Evolutionary conservation across 352 stramenopile genomes (phyloP).

Genomic region (Phytopythium oedochilum): DNA sequence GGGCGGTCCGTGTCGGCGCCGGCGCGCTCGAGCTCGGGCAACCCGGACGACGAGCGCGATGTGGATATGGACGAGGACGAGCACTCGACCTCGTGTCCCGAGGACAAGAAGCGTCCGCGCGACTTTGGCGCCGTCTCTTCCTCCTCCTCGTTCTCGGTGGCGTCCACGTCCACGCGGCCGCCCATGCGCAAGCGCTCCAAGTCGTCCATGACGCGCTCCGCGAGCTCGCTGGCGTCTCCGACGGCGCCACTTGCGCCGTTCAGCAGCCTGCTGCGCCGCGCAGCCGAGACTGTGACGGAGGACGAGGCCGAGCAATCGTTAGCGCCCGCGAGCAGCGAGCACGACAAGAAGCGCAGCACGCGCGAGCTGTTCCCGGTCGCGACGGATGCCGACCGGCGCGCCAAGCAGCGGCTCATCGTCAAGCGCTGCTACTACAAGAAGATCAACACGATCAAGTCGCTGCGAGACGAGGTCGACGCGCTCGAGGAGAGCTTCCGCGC

Average conservation of each 20-base stretch:
- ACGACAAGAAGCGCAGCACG: slow-evolving; percentile 45
- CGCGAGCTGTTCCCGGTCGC: slow-evolving; percentile 32
- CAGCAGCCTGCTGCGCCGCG: slow-evolving; percentile 14
- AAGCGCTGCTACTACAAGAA: slow-evolving; percentile 81
- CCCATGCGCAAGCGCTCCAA: slow-evolving; percentile 17
- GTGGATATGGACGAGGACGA: slow-evolving; percentile 23
- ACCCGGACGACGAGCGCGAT: slow-evolving; percentile 8
- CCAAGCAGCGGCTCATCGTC: slow-evolving; percentile 68
- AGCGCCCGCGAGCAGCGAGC: slow-evolving; percentile 1
- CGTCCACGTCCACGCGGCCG: neutral
- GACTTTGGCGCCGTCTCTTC: slow-evolving; percentile 1
- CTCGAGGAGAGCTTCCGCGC: slow-evolving; percentile 36
- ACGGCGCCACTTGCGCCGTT: slow-evolving; percentile 20
- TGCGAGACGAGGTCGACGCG: slow-evolving; percentile 39
- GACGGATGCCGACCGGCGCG: slow-evolving; percentile 49
- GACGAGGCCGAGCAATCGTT: neutral
- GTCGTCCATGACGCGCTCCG: slow-evolving; percentile 19
- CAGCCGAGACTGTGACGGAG: neutral
- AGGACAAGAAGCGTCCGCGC: slow-evolving; percentile 21
- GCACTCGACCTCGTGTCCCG: slow-evolving; percentile 21
- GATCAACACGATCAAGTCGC: slow-evolving; percentile 68
- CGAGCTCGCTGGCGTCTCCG: slow-evolving; percentile 15
- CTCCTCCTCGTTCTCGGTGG: slow-evolving; percentile 15
- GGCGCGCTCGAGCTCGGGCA: slow-evolving; percentile 3
- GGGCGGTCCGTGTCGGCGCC: slow-evolving; percentile 26